Base-by-base conservation (phyloP, 805 yeast species). In the Ogataea allantospora region DNA sequence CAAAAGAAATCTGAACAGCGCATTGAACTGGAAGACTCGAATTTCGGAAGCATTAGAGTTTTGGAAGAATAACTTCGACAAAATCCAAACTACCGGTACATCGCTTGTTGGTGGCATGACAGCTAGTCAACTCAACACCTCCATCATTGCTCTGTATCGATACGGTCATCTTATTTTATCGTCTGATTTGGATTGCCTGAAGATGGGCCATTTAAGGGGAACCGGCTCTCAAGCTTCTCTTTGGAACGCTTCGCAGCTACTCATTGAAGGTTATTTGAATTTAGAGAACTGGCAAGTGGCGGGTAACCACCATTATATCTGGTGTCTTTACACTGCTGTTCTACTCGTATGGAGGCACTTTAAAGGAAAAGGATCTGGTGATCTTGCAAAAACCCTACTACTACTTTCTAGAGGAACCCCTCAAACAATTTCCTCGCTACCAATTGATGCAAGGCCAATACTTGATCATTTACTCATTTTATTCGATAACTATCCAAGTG, bases 221-320 rank as follows among this genome's bases (percentile, higher is more conserved):
- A 10, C 7, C 25, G 12, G n/a, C 14, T 35, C 42, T 3, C 46
- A 41, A 18, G 30, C 23, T 17, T 44, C 51, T 1, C 42, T 47
- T 0, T 23, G 37, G 38, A 44, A 45, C 20, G 51, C 51, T 4
- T 24, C 44, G 1, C 47, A 44, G 16, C 11, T 47, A n/a, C 18
- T 47, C 9, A 39, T 31, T 16, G 43, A 40, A 28, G 51, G 51
- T 1, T 43, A 35, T 22, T 16, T 43, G 14, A 45, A 42, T 17
- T 19, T 47, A 9, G 43, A 45, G 4, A 18, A 40, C 25, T 47
- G 51, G 51, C 26, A 45, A 26, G 42, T 43, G 8, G 47, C 42
- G 19, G 51, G 49, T 6, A 30, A 38, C 4, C 32, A 35, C 20
- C 47, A 47, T 27, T 45, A 47, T 26, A 22, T 40, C 12, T 47